Evolutionary conservation across 371 early-diverging fungal species (phyloP), one percentile per base, ranked within the genome.

Genomic region (Mucor lusitanicus): DNA sequence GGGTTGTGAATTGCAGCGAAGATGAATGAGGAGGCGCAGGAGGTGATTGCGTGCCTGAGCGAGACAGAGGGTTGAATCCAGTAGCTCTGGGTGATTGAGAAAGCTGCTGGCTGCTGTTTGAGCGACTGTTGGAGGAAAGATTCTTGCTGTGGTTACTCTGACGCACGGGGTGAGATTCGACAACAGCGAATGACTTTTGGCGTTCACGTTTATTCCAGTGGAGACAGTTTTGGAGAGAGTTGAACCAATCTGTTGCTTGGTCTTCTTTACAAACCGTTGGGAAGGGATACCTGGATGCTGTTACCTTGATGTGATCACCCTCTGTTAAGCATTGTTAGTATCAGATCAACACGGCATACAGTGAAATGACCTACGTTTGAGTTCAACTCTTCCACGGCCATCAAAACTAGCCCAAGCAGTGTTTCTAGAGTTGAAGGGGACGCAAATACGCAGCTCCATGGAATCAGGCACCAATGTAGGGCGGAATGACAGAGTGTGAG

Each of bases 391-490:
- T 33, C 91, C 89, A 30, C 96, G 87, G 2, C 98, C 98, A 77
- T 98, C 98, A 73, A 98, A 97, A 59, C 92, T 85, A 32, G 85
- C 90, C 93, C 94, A 95, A 3, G 94, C 94, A 0, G 93, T 92
- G 64, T 88, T 90, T 42, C 95, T 77, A 7, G 90, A 88, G 65
- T 87, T 89, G 27, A 83, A 90, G 0, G 94, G 94, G 25, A 95
- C 88, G 61, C 90, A 90, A 17, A 95, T 90, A 13, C 90, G 85
- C 35, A 95, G 73, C 35, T 93, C 95, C 86, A 92, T 93, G 3
- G 92, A 88, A 61, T 97, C 96, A 0, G 99, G 99, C 25, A 98
- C 83, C 6, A 98, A 77, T 84, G 96, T 95, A 11, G 99, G 98
- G 13, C 98, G 85, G 85, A 96, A 97, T 19, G 95, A 94, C 17